Percentiles rank a stretch among this genome's conserved stretches.
Evolutionary conservation across 805 yeast genomes (phyloP).

Genomic region (Wickerhamia fluorescens): DNA sequence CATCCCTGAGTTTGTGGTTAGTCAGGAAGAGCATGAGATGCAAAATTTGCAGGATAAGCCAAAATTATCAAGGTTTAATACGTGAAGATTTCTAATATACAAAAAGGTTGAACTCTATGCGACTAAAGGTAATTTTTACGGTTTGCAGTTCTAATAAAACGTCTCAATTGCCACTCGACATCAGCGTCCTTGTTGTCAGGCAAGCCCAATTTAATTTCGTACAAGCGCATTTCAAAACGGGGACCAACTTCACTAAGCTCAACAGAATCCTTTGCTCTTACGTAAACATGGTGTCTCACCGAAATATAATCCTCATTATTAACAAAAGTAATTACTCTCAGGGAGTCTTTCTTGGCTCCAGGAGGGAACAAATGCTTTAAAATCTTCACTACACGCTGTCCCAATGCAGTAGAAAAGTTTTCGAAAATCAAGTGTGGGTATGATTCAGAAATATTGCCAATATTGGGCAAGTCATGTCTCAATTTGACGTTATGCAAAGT

Average conservation of each 20-base stretch:
- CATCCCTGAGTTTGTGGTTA: too few relatives aligned
- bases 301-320: constrained; percentile 88
- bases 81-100: too few relatives aligned
- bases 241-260: constrained; percentile 97
- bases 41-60: too few relatives aligned
- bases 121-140: constrained; percentile 73
- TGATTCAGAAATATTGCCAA: constrained; percentile 85
- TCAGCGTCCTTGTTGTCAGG: constrained; percentile 95
- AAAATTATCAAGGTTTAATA: too few relatives aligned
- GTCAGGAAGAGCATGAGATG: too few relatives aligned
- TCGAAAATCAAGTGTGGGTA: constrained; percentile 94
- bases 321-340: constrained; percentile 88
- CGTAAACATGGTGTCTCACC: constrained; percentile 93
- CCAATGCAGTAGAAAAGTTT: constrained; percentile 74
- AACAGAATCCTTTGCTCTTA: constrained; percentile 78
- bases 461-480: constrained; percentile 82
- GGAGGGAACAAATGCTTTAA: constrained; percentile 92
- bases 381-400: constrained; percentile 72
- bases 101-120: too few relatives aligned
- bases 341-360: constrained; percentile 85
- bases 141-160: constrained; percentile 92
- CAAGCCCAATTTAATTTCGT: constrained; percentile 82
- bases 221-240: constrained; percentile 93
- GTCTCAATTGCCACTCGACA: constrained; percentile 91
- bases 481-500: constrained; percentile 90